A percentile compares a stretch with the other conserved stretches of the same genome.
Evolutionary conservation across 176 grass and related monocot species (phyloP).

Genomic region (Sorghum bicolor): DNA sequence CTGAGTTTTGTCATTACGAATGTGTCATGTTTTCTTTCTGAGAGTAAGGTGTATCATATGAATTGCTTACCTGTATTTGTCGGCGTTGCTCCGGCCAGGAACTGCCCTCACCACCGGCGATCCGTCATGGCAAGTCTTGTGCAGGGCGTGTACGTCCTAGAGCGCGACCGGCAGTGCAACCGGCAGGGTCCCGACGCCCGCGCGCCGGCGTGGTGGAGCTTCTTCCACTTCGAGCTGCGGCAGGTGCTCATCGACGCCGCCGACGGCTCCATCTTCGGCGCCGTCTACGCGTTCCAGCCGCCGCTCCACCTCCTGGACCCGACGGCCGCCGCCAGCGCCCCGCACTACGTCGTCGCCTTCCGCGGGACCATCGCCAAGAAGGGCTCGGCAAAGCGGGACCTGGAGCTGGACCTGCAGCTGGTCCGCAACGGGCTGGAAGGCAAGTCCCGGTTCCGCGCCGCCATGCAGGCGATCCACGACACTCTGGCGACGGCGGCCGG

Average conservation of each 20-base stretch:
- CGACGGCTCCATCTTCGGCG: conserved; percentile 64
- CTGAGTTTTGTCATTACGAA: too few species aligned
- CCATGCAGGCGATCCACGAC: conserved; percentile 33
- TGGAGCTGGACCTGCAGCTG: conserved; percentile 45
- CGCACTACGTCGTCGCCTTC: conserved; percentile 59
- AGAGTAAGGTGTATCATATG: too few species aligned
- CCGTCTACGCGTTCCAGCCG: conserved; percentile 46
- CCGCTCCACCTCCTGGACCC: conserved; percentile 15
- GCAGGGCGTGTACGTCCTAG: conserved; percentile 57
- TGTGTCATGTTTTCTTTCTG: too few species aligned
- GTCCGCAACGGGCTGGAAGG: conserved; percentile 47
- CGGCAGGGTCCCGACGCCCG: conserved; percentile 31
- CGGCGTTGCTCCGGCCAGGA: conserved; percentile 35
- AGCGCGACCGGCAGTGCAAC: conserved; percentile 47
- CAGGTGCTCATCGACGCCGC: conserved; percentile 47
- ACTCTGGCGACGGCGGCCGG: conserved; percentile 1
- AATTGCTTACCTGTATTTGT: background rate
- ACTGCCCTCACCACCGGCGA: conserved; percentile 48
- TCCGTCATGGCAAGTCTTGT: conserved; percentile 54
- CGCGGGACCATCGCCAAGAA: conserved; percentile 61
- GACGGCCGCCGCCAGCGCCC: conserved; percentile 17
- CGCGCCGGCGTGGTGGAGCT: conserved; percentile 55
- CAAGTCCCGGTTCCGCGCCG: conserved; percentile 37
- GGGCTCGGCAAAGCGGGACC: conserved; percentile 32
- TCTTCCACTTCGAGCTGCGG: conserved; percentile 52